Base-by-base conservation (phyloP, 2,329 filamentous ascomycete species). In the Arthroderma sp. region DNA sequence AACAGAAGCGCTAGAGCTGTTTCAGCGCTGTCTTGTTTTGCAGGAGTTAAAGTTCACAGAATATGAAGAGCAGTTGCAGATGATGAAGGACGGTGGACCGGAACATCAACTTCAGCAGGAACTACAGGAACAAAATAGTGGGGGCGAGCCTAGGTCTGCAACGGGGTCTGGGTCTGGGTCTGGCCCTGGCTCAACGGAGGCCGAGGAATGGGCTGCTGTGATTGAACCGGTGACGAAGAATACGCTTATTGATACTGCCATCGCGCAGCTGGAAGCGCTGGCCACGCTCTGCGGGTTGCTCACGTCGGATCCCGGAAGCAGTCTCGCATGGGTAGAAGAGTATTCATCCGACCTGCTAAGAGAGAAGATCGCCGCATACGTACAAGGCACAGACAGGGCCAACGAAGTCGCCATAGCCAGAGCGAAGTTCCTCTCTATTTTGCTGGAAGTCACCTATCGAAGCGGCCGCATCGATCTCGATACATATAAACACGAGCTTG, bases 121-220 rank as follows among this genome's bases (percentile, higher is more conserved):
- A n/a, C 57, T 47, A 39, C 58, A 60, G 51, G 56, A 59, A 13
- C 43, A 56, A 28, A 47, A 52, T 19, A 54, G 58, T 41, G 56
- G 63, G 4, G 23, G n/a, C 3, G 44, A 33, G 4, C 15, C 25
- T 7, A 51, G 15, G 25, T 19, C 13, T 1, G 39, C 39, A 21
- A 21, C 58, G 63, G 67, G 15, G 57, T 63, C n/a, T 19, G 39
- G 39, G 4, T 23, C 58, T 62, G 67, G 15, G 57, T 63, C n/a
- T 19, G 39, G 39, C n/a, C 19, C 39, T 4, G 64, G 66, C 13
- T 66, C 66, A 51, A 59, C 66, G 31, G 67, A 68, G 44, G 69
- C 79, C 38, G 82, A 83, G 59, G 79, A 84, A 63, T 86, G 82
- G 79, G 84, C 82, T 17, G 79, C 77, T 2, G 77, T 88, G n/a